These are phyloP conservation scores for Microdochium trichocladiopsis DNA, from an alignment of 2,329 filamentous ascomycete genomes.

Conservation along the genomic window DNA sequence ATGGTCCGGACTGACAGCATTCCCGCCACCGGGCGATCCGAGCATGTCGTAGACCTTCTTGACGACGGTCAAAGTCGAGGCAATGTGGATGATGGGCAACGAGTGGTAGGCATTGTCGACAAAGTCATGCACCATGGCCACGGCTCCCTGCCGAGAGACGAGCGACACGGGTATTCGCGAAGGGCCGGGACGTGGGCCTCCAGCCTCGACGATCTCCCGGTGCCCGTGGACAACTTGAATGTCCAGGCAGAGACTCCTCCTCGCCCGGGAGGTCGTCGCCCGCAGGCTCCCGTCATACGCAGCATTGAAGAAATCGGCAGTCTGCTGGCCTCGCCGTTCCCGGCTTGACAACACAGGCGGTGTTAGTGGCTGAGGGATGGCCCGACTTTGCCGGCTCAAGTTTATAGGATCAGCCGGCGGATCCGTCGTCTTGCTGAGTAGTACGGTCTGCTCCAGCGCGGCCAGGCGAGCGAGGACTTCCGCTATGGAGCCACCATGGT, in stretches of 20 bases:
- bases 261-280: no score
- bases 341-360: slow-evolving; percentile 2
- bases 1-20: slow-evolving; percentile 7
- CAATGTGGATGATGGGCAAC: slow-evolving; percentile 16
- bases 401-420: no score
- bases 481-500: not conserved
- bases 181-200: not conserved
- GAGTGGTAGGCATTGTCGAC: slow-evolving; percentile 16
- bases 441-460: slow-evolving; percentile 18
- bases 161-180: slow-evolving; percentile 4
- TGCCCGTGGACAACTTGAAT: not conserved
- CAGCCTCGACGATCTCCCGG: not conserved
- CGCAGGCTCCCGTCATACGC: slow-evolving; percentile 7
- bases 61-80: slow-evolving; percentile 9
- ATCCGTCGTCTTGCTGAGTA: slow-evolving; percentile 2
- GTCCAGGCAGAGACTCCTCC: slow-evolving; percentile 1
- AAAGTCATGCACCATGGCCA: slow-evolving; percentile 18
- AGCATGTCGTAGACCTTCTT: slow-evolving; percentile 9
- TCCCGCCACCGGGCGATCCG: slow-evolving; percentile 2
- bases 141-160: slow-evolving; percentile 13
- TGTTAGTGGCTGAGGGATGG: not conserved
- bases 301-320: slow-evolving; percentile 8
- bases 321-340: slow-evolving; percentile 8
- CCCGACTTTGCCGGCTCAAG: not conserved
- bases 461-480: slow-evolving; percentile 15